Conservation (phyloP, 1,139 yeast genomes). For the Protomyces lactucae-debilis region DNA sequence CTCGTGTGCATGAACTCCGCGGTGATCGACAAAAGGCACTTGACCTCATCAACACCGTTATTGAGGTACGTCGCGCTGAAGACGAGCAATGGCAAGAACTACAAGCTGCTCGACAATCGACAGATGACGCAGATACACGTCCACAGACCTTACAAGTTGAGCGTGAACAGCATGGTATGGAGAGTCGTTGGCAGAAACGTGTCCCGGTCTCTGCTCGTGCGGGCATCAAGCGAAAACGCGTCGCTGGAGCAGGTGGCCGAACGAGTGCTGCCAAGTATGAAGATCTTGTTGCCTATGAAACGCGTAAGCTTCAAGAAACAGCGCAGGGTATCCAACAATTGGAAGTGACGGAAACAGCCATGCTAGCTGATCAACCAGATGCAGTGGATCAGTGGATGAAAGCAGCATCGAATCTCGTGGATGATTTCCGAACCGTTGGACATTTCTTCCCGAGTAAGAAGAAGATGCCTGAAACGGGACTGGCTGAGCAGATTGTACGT, state of each 20-base stretch:
- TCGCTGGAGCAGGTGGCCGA: background rate
- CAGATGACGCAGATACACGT: conserved; percentile 16
- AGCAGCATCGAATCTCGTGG: conserved; percentile 74
- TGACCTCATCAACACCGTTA: conserved; percentile 50
- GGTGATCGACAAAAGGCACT: conserved; percentile 63
- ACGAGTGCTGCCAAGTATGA: background rate
- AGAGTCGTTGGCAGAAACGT: background rate
- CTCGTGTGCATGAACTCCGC: conserved; percentile 68
- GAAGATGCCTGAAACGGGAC: background rate
- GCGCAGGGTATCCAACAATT: conserved; percentile 43
- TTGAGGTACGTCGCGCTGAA: conserved; percentile 26
- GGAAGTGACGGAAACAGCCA: conserved; percentile 54
- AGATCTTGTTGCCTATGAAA: conserved; percentile 22
- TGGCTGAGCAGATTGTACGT: background rate
- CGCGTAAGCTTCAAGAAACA: conserved; percentile 25
- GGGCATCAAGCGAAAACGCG: background rate
- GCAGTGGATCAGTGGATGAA: conserved; percentile 80
- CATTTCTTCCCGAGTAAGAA: conserved; percentile 60
- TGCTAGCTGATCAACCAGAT: conserved; percentile 52
- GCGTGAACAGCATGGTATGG: background rate
- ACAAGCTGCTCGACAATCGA: conserved; percentile 27
- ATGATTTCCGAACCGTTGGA: conserved; percentile 69
- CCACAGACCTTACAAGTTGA: background rate
- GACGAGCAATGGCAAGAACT: conserved; percentile 36
- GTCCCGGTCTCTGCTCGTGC: background rate